Evolutionary conservation across 768 basidiomycete species (phyloP).

Genomic region (Ramaria rubella): DNA sequence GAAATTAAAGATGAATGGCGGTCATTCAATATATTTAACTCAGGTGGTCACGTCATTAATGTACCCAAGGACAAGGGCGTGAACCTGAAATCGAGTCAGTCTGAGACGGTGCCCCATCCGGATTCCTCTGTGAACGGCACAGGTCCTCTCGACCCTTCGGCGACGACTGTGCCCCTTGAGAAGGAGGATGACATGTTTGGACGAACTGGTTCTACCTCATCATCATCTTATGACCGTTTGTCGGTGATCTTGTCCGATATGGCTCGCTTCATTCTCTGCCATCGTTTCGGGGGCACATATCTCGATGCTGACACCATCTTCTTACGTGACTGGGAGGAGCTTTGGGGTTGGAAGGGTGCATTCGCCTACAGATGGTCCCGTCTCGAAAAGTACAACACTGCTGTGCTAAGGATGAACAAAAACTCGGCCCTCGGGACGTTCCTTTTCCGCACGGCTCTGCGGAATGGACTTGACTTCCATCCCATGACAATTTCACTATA

Average conservation of each 20-base stretch:
- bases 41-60: slow-evolving; percentile 69
- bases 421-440: slow-evolving; percentile 87
- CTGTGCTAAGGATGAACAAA: slow-evolving; percentile 91
- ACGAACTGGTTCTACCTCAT: slow-evolving; percentile 84
- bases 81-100: neutral
- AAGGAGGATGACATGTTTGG: slow-evolving; percentile 55
- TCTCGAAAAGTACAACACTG: slow-evolving; percentile 91
- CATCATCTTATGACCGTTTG: slow-evolving; percentile 80
- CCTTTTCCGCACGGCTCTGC: slow-evolving; percentile 88
- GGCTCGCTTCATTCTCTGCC: slow-evolving; percentile 95
- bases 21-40: slow-evolving; percentile 78
- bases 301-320: slow-evolving; percentile 96
- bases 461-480: slow-evolving; percentile 93
- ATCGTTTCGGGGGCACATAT: slow-evolving; percentile 94
- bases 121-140: slow-evolving; percentile 11
- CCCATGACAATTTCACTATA: slow-evolving; percentile 93
- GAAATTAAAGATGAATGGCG: slow-evolving; percentile 93
- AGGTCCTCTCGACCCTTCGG: slow-evolving; percentile 14
- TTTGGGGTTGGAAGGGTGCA: slow-evolving; percentile 95
- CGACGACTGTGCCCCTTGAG: slow-evolving; percentile 11
- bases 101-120: neutral
- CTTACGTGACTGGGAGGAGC: slow-evolving; percentile 95
- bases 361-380: slow-evolving; percentile 97
- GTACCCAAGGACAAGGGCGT: slow-evolving; percentile 41
- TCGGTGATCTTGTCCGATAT: slow-evolving; percentile 95